A percentile compares a stretch with the other conserved stretches of the same genome.
Evolutionary conservation across 1,284 basidiomycete species (phyloP).

Genomic region (Malassezia restricta): DNA sequence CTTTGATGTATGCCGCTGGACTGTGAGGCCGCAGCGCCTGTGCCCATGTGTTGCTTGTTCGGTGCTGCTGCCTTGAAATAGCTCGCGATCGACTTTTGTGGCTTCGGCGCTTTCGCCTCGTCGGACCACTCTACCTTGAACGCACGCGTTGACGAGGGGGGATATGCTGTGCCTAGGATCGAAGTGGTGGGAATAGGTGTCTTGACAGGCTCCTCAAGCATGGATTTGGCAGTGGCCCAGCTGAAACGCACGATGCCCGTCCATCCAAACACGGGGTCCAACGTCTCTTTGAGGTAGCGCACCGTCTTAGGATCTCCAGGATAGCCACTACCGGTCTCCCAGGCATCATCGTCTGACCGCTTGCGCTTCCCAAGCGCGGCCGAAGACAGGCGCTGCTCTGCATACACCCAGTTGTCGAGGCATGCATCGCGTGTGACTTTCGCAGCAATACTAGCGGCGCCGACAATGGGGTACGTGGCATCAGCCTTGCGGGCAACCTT

Average conservation of each 20-base stretch:
- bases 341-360: not conserved
- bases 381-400: constrained; percentile 38
- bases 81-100: constrained; percentile 1
- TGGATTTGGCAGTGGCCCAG: constrained; percentile 82
- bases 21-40: too few relatives aligned
- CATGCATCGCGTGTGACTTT: constrained; percentile 90
- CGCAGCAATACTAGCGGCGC: constrained; percentile 87
- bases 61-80: constrained; percentile 3
- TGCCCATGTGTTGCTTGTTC: not conserved
- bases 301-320: constrained; percentile 75
- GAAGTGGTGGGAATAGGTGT: not conserved
- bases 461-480: constrained; percentile 86
- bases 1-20: not conserved
- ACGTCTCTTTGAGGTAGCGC: constrained; percentile 62
- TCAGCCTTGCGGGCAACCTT: constrained; percentile 88
- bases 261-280: constrained; percentile 85
- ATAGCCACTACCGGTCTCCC: constrained; percentile 17
- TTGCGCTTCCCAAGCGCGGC: constrained; percentile 17
- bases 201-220: constrained; percentile 58
- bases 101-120: not conserved
- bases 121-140: constrained; percentile 9
- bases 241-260: constrained; percentile 83
- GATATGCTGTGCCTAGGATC: constrained; percentile 1
- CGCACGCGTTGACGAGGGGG: constrained; percentile 1
- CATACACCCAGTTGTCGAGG: constrained; percentile 65